Conservation (phyloP, 257 asterid species). For the Forsythia viridissima region DNA sequence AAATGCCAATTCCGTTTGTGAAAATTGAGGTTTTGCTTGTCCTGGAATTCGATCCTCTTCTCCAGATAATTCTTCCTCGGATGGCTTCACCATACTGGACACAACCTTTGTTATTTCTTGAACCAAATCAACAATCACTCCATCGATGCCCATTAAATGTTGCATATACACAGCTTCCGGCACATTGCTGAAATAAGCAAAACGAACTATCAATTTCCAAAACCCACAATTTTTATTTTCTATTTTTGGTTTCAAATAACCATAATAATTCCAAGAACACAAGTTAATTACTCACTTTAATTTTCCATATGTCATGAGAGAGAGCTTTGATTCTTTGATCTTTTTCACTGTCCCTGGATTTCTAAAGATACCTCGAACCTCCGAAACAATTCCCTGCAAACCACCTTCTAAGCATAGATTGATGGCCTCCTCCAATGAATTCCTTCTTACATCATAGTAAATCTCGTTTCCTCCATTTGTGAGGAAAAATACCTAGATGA, state of each 20-base stretch:
- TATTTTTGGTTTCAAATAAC: not conserved
- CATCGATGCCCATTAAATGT: constrained; percentile 89
- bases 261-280: not conserved
- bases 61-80: constrained; percentile 15
- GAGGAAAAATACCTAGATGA: constrained; percentile 71
- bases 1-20: constrained; percentile 77
- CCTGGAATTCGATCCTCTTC: constrained; percentile 36
- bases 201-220: not conserved
- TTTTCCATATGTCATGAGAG: constrained; percentile 79
- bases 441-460: constrained; percentile 69
- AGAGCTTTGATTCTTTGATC: constrained; percentile 74
- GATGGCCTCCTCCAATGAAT: constrained; percentile 81
- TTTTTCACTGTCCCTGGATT: constrained; percentile 75
- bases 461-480: constrained; percentile 83
- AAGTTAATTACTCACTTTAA: constrained; percentile 57
- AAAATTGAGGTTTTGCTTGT: constrained; percentile 59
- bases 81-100: constrained; percentile 46
- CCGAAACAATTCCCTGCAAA: constrained; percentile 87
- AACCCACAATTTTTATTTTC: too few relatives aligned
- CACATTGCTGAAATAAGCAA: constrained; percentile 51
- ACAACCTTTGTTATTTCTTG: constrained; percentile 69
- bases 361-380: constrained; percentile 67
- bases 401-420: constrained; percentile 81
- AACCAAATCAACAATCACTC: constrained; percentile 87
- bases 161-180: constrained; percentile 87